Evolutionary conservation across 495 filamentous ascomycete species (phyloP).

Genomic region (Penicillium malachiteum): DNA sequence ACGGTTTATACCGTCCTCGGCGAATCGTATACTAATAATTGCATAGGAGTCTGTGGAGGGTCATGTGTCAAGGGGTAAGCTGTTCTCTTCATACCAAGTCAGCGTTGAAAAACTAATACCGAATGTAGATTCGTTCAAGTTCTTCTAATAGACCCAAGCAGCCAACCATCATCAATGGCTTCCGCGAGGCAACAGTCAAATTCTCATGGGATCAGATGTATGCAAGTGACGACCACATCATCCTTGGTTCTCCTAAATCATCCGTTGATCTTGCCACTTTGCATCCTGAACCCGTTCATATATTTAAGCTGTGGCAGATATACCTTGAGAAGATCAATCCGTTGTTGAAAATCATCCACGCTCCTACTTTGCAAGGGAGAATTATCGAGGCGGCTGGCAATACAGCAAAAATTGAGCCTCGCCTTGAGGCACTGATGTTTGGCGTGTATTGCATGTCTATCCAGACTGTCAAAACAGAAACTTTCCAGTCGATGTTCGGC

Average conservation of each 20-base stretch:
- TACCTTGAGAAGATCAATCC: conserved; percentile 54
- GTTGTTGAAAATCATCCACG: conserved; percentile 53
- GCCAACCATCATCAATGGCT: conserved; percentile 14
- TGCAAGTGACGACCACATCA: conserved; percentile 40
- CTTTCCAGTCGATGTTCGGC: conserved; percentile 43
- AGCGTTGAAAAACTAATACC: background rate
- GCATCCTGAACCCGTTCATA: conserved; percentile 46
- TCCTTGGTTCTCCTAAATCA: conserved; percentile 46
- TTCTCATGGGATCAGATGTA: conserved; percentile 45
- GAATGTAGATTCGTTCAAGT: conserved; percentile 4
- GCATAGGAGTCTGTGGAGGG: conserved; percentile 47
- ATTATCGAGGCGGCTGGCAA: conserved; percentile 39
- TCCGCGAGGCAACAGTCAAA: conserved; percentile 34
- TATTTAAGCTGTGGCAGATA: conserved; percentile 49
- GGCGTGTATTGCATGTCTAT: conserved; percentile 55
- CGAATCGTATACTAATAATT: background rate
- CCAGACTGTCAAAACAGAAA: conserved; percentile 40
- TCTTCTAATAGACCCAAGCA: conserved; percentile 16
- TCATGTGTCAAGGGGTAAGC: conserved; percentile 47
- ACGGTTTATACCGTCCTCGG: background rate
- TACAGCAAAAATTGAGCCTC: conserved; percentile 15
- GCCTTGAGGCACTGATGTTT: conserved; percentile 50
- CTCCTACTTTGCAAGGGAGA: conserved; percentile 47
- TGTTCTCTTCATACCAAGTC: background rate
- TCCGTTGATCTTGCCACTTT: conserved; percentile 44